phyloP scores from a whole-genome alignment of 176 grass and related monocot species.

The Rhynchospora breviuscula region DNA sequence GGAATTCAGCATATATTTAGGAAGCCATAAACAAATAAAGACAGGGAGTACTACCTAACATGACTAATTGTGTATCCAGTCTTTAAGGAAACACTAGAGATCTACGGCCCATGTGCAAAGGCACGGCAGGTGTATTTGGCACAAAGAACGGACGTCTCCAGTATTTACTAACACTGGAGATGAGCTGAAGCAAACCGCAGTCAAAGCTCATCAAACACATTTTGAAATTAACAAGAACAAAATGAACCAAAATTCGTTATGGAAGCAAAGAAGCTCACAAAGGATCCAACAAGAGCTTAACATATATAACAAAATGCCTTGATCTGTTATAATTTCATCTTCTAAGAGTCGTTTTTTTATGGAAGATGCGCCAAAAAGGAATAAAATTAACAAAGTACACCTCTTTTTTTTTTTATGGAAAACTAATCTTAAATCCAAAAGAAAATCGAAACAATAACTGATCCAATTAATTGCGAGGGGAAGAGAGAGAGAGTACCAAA shows the following conservation, averaged over 20 bases:
- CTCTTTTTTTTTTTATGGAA: background rate
- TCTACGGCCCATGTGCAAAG: background rate
- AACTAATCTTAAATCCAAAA: background rate
- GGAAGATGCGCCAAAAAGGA: background rate
- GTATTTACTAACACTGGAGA: background rate
- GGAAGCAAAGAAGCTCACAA: background rate
- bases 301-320: background rate
- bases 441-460: background rate
- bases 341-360: background rate
- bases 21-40: background rate
- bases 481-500: conserved; percentile 39
- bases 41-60: background rate
- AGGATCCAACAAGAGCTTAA: background rate
- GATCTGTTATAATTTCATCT: background rate
- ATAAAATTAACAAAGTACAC: background rate
- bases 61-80: background rate
- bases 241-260: background rate
- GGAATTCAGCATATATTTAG: background rate
- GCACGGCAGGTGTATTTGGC: background rate
- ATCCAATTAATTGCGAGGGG: background rate
- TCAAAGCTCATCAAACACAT: background rate
- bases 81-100: conserved; percentile 9
- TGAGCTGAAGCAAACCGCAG: background rate
- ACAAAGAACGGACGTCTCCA: background rate
- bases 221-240: background rate